phyloP scores from a whole-genome alignment of 2,329 filamentous ascomycete species.

The Pestalotiopsis fici region DNA sequence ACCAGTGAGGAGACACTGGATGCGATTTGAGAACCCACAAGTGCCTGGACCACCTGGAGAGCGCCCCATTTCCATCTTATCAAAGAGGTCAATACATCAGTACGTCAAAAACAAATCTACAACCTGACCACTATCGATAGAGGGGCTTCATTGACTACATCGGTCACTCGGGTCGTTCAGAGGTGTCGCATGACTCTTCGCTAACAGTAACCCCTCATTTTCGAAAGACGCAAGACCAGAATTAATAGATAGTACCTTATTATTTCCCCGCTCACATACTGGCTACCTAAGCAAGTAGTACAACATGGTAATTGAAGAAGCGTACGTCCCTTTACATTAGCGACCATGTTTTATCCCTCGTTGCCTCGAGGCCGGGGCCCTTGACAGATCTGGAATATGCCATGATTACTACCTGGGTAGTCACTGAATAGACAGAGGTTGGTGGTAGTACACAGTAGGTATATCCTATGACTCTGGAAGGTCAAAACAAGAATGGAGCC shows the following conservation, averaged over 20 bases:
- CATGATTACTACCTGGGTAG: not conserved
- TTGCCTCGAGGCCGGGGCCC: not conserved
- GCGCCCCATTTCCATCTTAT: not conserved
- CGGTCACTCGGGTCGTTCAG: not conserved
- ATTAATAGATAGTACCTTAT: too few relatives aligned
- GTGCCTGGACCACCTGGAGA: not conserved
- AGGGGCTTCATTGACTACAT: not conserved
- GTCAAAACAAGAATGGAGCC: not conserved
- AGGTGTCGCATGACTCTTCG: constrained; percentile 5
- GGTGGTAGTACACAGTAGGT: too few relatives aligned
- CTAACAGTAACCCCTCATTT: not conserved
- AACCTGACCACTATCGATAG: not conserved
- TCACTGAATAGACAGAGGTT: not conserved
- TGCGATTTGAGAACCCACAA: not conserved
- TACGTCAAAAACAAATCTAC: not conserved
- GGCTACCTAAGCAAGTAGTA: not conserved
- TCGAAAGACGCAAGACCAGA: not conserved
- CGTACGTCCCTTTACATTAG: not conserved
- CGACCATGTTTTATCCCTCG: not conserved
- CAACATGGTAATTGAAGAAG: not conserved
- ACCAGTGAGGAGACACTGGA: not conserved
- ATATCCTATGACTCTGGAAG: not conserved
- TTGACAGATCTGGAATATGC: not conserved
- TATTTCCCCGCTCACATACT: constrained; percentile 8
- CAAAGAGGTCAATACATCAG: not conserved